A percentile compares a stretch with the other conserved stretches of the same genome.
These are phyloP conservation scores for Pseudocercospora macadamiae DNA, from an alignment of 2,329 filamentous ascomycete genomes.

Conservation along the genomic window DNA sequence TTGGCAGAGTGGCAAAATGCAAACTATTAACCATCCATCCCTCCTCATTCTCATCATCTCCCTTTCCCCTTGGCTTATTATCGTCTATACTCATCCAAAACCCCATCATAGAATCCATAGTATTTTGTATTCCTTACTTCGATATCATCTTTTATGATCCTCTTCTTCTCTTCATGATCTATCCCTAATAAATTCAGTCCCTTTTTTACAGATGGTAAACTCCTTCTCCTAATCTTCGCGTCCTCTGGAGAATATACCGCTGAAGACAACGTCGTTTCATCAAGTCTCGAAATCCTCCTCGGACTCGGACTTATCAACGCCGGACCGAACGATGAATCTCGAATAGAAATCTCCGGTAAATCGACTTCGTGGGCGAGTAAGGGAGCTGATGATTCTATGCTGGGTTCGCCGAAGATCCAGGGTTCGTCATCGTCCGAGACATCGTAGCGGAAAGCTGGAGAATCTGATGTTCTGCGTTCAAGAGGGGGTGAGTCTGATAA, in stretches of 20 bases:
- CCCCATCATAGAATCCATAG: conserved; percentile 32
- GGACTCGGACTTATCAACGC: too few relatives aligned
- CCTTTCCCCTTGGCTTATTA: not conserved
- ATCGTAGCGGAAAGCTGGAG: not conserved
- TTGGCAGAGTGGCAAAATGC: too few relatives aligned
- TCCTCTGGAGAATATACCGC: not conserved
- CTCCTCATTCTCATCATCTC: too few relatives aligned
- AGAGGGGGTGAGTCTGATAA: not conserved
- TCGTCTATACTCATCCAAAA: conserved; percentile 25
- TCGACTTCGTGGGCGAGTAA: not conserved
- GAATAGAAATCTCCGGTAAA: not conserved
- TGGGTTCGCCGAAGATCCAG: conserved; percentile 3
- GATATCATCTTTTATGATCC: not conserved
- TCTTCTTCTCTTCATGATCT: not conserved
- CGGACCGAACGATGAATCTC: too few relatives aligned
- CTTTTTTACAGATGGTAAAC: conserved; percentile 8
- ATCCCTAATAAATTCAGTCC: not conserved
- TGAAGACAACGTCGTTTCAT: not conserved
- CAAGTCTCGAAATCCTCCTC: not conserved
- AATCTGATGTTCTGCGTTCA: not conserved
- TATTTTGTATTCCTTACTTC: conserved; percentile 25
- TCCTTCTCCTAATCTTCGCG: conserved; percentile 17
- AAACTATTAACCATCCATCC: too few relatives aligned
- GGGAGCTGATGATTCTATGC: not conserved
- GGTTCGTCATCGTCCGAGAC: not conserved